Conservation (phyloP, 495 filamentous ascomycete genomes). For the Xylaria venustula region DNA sequence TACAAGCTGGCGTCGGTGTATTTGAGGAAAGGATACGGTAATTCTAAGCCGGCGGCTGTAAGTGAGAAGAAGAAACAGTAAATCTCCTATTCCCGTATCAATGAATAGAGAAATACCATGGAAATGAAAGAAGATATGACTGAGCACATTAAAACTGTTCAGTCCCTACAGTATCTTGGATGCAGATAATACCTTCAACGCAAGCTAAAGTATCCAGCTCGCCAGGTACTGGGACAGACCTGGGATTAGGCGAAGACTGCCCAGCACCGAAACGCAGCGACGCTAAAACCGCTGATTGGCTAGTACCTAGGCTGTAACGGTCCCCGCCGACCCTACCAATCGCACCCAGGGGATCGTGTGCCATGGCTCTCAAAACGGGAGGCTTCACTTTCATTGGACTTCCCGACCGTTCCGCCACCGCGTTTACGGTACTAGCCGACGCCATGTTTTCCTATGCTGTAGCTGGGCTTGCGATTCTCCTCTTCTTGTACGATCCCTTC, state of each 20-base stretch:
- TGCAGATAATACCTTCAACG: too few relatives aligned
- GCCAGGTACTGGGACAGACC: too few relatives aligned
- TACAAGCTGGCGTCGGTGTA: slow-evolving; percentile 59
- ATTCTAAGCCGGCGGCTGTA: slow-evolving; percentile 8
- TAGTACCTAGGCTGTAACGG: background rate
- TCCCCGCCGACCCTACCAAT: background rate
- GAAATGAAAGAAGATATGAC: too few relatives aligned
- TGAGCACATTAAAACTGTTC: too few relatives aligned
- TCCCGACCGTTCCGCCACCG: slow-evolving; percentile 7
- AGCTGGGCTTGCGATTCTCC: slow-evolving; percentile 23
- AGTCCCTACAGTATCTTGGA: too few relatives aligned
- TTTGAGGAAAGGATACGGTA: slow-evolving; percentile 26
- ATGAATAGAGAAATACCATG: background rate
- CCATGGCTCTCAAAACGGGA: background rate
- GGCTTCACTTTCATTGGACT: background rate
- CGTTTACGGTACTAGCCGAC: background rate
- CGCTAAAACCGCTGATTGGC: slow-evolving; percentile 10
- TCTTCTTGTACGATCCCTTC: slow-evolving; percentile 26
- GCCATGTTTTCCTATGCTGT: slow-evolving; percentile 32
- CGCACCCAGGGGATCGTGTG: background rate
- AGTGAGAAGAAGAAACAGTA: slow-evolving; percentile 28
- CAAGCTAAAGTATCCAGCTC: too few relatives aligned
- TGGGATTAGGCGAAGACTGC: too few relatives aligned
- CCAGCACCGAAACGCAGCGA: too few relatives aligned
- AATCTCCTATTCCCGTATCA: background rate